phyloP scores from a whole-genome alignment of 2,329 filamentous ascomycete species.

The Coniochaeta sp. region DNA sequence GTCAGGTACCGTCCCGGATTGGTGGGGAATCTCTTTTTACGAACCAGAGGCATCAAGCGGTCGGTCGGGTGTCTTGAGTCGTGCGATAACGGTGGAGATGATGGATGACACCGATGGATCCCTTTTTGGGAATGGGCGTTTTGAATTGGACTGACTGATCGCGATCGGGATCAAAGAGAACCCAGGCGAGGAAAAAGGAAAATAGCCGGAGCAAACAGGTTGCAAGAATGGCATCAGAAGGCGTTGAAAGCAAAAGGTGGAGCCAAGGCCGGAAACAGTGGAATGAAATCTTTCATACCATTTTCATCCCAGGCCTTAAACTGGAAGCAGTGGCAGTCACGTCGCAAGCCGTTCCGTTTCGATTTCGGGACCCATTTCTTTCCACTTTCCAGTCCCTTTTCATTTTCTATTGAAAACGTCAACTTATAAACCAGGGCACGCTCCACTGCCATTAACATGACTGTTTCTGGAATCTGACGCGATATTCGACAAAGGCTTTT shows the following conservation, averaged over 20 bases:
- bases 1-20: slow-evolving; percentile 1
- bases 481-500: neutral
- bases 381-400: neutral
- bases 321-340: too few relatives aligned
- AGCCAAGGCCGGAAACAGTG: neutral
- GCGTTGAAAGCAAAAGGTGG: neutral
- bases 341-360: neutral
- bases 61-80: too few relatives aligned
- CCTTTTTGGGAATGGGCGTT: too few relatives aligned
- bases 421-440: too few relatives aligned
- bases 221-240: neutral
- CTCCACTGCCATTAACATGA: neutral
- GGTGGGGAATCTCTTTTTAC: slow-evolving; percentile 4
- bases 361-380: neutral
- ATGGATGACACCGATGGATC: too few relatives aligned
- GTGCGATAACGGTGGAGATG: slow-evolving; percentile 5
- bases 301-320: too few relatives aligned
- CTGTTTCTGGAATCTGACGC: neutral
- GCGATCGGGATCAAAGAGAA: neutral
- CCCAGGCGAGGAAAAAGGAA: neutral
- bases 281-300: too few relatives aligned
- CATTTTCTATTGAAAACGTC: neutral
- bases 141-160: neutral
- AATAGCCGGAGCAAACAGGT: neutral
- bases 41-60: too few relatives aligned